Base-by-base conservation (phyloP, 306 rosid genomes). In the Heteromeles arbutifolia region DNA sequence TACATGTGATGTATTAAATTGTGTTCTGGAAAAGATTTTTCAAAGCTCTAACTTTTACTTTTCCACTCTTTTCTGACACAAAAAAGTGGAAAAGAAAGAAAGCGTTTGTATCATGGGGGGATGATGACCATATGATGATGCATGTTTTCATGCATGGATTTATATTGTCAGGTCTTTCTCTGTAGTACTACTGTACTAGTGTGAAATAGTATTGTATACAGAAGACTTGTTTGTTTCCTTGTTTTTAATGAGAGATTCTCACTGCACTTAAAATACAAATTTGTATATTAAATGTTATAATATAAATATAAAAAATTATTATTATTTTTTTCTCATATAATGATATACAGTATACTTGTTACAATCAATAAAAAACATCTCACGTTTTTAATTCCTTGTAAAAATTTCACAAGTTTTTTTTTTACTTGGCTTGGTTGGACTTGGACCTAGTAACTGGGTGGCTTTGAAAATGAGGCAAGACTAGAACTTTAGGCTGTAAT, bases 91-190 rank as follows among this genome's bases (percentile, higher is more conserved):
- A 74, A 72, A 77, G 56, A 50, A 71, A 74, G 63, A 78, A 72
- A 76, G 32, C 26, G 1, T 56, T 15, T 44, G 74, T 61, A 77
- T 76, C 77, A 87, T 77, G 78, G 80, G 87, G 86, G 34, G 74
- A 84, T 86, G 82, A 88, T 84, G 83, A 78, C 85, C 54, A 74
- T 69, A 80, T 78, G 85, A 84, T 83, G 76, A 65, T 54, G 52
- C 72, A 65, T 67, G 68, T 82, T 67, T 77, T 22, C 81, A 78
- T 69, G 83, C 89, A 70, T 83, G 84, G 79, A n/a, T 41, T 66
- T 76, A 2, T 32, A 2, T 11, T 32, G 45, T 65, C 48, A 65
- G 26, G 45, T 34, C 48, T 34, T 65, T 65, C 48, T 65, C 39
- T 19, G 15, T 19, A 3, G 45, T 34, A 7, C 14, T 3, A 26